Evolutionary conservation across 768 basidiomycete species (phyloP).

Genomic region (Saitozyma podzolica): DNA sequence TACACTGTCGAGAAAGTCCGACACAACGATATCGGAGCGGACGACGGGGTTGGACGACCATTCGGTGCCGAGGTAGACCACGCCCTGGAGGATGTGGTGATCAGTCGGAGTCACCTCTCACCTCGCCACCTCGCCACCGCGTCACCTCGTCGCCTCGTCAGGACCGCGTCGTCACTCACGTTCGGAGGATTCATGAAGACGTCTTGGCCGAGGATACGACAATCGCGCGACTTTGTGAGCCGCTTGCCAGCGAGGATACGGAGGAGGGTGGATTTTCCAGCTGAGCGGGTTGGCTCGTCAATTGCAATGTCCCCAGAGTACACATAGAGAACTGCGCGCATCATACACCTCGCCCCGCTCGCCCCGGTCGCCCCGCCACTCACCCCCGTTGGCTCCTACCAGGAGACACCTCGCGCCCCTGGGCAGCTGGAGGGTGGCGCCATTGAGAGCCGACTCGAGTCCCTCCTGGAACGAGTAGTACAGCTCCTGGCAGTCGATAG

Average conservation of each 20-base stretch:
- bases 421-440: conserved; percentile 68
- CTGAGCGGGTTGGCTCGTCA: conserved; percentile 9
- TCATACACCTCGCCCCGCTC: not conserved
- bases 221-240: conserved; percentile 65
- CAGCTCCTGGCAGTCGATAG: conserved; percentile 36
- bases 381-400: conserved; percentile 92
- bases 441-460: conserved; percentile 55
- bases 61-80: conserved; percentile 90
- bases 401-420: conserved; percentile 79
- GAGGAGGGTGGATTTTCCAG: conserved; percentile 93
- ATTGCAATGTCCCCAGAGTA: too few relatives aligned
- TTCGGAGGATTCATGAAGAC: conserved; percentile 83
- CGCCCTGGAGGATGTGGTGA: conserved; percentile 54
- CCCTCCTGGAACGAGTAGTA: conserved; percentile 31
- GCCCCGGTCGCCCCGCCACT: conserved; percentile 43
- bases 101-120: not conserved
- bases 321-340: not conserved
- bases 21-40: conserved; percentile 84
- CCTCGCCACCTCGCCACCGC: too few relatives aligned
- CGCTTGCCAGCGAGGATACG: conserved; percentile 92
- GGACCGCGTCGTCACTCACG: conserved; percentile 33
- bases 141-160: not conserved
- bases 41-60: conserved; percentile 99
- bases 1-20: conserved; percentile 93
- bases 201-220: conserved; percentile 75